Evolutionary conservation across 257 asterid species (phyloP), one percentile per base, ranked within the genome.

Genomic region (Eustoma russellianum): DNA sequence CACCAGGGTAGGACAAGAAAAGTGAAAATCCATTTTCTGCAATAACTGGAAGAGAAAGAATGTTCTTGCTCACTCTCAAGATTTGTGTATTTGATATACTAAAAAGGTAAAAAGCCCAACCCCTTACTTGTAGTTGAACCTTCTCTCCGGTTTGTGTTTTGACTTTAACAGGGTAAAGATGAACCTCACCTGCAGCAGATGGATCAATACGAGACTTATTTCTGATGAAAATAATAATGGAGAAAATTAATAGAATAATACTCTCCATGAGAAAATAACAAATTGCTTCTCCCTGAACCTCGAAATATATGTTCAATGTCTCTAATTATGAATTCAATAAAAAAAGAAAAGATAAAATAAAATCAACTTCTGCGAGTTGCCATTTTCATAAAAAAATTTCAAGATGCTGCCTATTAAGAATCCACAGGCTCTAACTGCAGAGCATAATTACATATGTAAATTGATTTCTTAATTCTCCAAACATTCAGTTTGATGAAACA

Each of bases 81-180:
- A 24, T 24, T 24, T 24, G 3, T 24, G 30, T 24, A 24, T 24
- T 24, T 24, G 30, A 24, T 24, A 2, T 24, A 24, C 30, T 18
- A 11, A 5, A 17, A 5, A 5, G 38, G 24, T 15, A 57, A 50
- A 12, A 33, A 57, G 33, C 12, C 30, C 84, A 33, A 57, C 33
- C 15, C 30, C 84, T 75, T 75, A 88, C 97, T 79, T 85, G 95
- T n/a, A 88, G 66, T 66, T 88, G 95, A 54, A 88, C 79, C 81
- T 80, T 85, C 70, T 85, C 95, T 13, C 97, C 97, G 50, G 85
- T 86, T 61, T 71, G 92, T 30, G 92, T 81, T 68, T 78, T 89
- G 59, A 89, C 92, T 45, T 87, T 74, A 58, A 89, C 97, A n/a
- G 95, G 93, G 75, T 77, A 85, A 52, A 89, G 95, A 66, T 75